Conservation (phyloP, 441 rosid genomes). For the Rhodomyrtus psidioides region DNA sequence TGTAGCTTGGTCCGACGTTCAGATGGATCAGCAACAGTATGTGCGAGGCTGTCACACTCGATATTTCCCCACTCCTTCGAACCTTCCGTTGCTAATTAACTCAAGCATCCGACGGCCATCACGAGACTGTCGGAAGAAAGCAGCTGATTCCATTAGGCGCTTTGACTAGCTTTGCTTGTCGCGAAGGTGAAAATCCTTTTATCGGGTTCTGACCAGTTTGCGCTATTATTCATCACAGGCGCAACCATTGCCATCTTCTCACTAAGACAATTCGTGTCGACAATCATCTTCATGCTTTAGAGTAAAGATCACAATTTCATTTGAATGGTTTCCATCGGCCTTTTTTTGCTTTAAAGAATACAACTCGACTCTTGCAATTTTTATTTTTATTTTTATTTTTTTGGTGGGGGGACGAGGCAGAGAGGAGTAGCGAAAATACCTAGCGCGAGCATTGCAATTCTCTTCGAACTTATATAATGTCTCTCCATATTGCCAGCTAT, state of each 20-base stretch:
- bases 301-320: background rate
- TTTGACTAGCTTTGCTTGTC: background rate
- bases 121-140: background rate
- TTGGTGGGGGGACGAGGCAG: background rate
- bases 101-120: background rate
- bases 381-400: too few relatives aligned
- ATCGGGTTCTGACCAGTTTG: background rate
- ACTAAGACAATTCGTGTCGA: background rate
- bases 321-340: background rate
- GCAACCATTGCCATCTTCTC: background rate
- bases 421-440: background rate
- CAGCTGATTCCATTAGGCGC: background rate
- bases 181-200: background rate
- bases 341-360: background rate
- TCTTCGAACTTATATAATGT: background rate
- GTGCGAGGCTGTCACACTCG: background rate
- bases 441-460: background rate
- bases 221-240: background rate
- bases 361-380: background rate
- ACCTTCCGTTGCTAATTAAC: background rate
- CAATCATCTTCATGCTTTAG: background rate
- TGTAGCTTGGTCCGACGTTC: background rate
- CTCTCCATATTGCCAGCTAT: background rate
- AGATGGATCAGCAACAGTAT: background rate
- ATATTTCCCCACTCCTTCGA: background rate